A percentile compares a stretch with the other conserved stretches of the same genome.
These are phyloP conservation scores for Cryphonectria japonica DNA, from an alignment of 2,329 filamentous ascomycete species.

Conservation along the genomic window DNA sequence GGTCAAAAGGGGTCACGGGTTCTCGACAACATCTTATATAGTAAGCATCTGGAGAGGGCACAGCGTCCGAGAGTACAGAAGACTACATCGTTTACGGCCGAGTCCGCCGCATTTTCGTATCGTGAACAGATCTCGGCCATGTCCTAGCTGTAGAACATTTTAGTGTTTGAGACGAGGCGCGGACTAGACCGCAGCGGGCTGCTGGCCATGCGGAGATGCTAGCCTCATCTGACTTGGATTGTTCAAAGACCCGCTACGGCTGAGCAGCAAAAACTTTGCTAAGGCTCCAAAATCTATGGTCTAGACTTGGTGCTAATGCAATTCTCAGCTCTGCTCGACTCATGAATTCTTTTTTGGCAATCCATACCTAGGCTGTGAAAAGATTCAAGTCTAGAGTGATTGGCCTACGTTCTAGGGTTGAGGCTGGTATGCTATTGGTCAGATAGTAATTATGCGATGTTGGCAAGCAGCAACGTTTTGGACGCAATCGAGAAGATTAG, in stretches of 20 bases:
- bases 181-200: background rate
- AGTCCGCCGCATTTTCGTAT: no score
- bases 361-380: no score
- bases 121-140: no score
- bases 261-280: background rate
- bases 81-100: background rate
- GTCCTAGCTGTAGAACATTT: background rate
- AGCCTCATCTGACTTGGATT: background rate
- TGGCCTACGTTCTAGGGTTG: no score
- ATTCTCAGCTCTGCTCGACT: no score
- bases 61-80: background rate
- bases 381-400: no score
- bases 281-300: background rate
- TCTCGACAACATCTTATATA: background rate
- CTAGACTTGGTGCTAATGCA: background rate
- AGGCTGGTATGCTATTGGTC: no score
- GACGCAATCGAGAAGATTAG: no score
- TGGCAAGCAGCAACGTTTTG: no score
- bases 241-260: background rate
- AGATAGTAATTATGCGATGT: no score
- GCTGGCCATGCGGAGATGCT: background rate
- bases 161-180: background rate
- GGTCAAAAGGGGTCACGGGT: no score
- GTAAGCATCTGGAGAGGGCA: background rate
- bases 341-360: no score